Evolutionary conservation across 2,329 filamentous ascomycete genomes (phyloP), one percentile per base, ranked within the genome.

Genomic region (Biscogniauxia marginata): DNA sequence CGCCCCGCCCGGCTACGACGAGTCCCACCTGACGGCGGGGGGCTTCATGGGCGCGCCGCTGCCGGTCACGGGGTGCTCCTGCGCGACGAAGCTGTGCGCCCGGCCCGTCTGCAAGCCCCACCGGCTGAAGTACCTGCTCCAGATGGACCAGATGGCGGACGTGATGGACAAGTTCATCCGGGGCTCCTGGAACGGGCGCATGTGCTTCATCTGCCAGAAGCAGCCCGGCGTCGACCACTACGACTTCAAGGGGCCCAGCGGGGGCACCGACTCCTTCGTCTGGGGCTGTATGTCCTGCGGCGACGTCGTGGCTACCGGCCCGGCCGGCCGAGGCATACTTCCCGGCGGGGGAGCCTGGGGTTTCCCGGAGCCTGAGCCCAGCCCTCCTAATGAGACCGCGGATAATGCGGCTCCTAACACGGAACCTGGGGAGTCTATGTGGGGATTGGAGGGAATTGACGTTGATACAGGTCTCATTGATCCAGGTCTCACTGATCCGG

Each of bases 61-160:
- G 8, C 62, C 66, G 3, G 43, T 70, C 2, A 76, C 74, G 8
- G 75, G 75, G 1, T 78, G 75, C 59, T 25, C 60, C 4, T 78
- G 75, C 61, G 71, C 60, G 3, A 48, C 57, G 24, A 77, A 76
- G 56, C 52, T 77, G 1, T 49, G 75, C 16, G 60, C 52, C 11
- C 61, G 64, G 3, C 60, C 61, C 3, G 61, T 77, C 4, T 78
- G 76, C 65, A 60, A 46, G 24, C 60, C 65, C 18, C 75, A 78
- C 58, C 70, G 76, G 0, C 51, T 70, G 6, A 50, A 64, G 24
- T 68, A 71, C 54, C 59, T 67, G 24, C 44, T 67, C 16, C 45
- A 65, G 22, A 46, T 69, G 34, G 52, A 71, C 25, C 21, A 53
- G 1, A 64, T 65, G 19, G 58, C 62, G n/a, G 49, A 45, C 4